Conservation (phyloP, 495 filamentous ascomycete species). For the Pyrenula massariospora region DNA sequence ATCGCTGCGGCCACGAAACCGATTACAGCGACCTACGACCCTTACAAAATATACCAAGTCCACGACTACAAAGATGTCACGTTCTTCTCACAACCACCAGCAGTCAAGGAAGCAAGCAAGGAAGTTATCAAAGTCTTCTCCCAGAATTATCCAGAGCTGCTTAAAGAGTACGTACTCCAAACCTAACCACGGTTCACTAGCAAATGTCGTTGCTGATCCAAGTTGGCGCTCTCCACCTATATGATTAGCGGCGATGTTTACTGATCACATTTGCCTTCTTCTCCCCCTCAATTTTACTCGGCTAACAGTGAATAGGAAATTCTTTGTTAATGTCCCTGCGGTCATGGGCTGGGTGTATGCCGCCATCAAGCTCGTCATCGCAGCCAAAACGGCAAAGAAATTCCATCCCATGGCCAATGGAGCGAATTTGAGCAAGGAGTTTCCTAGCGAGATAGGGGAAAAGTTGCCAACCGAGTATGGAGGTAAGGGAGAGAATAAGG, state of each 20-base stretch:
- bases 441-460: constrained; percentile 41
- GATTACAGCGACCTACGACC: constrained; percentile 63
- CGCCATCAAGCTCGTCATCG: constrained; percentile 68
- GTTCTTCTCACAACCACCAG: constrained; percentile 63
- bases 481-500: constrained; percentile 37
- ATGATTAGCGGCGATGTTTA: no score
- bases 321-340: constrained; percentile 81
- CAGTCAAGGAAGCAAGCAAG: constrained; percentile 57
- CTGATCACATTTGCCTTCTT: no score
- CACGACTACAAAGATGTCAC: constrained; percentile 80
- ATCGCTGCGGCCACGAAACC: constrained; percentile 51
- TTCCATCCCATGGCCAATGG: constrained; percentile 75
- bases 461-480: constrained; percentile 58
- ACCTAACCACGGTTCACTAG: no score
- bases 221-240: no score
- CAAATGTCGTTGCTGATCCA: no score
- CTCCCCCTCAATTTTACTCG: neutral
- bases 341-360: constrained; percentile 82
- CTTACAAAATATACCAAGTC: constrained; percentile 78
- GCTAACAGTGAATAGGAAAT: constrained; percentile 36
- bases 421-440: constrained; percentile 52
- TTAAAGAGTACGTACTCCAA: constrained; percentile 37
- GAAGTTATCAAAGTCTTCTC: constrained; percentile 69
- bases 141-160: constrained; percentile 73
- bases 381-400: constrained; percentile 71